Conservation (phyloP, 345 rosid genomes). For the Isatis tinctoria region DNA sequence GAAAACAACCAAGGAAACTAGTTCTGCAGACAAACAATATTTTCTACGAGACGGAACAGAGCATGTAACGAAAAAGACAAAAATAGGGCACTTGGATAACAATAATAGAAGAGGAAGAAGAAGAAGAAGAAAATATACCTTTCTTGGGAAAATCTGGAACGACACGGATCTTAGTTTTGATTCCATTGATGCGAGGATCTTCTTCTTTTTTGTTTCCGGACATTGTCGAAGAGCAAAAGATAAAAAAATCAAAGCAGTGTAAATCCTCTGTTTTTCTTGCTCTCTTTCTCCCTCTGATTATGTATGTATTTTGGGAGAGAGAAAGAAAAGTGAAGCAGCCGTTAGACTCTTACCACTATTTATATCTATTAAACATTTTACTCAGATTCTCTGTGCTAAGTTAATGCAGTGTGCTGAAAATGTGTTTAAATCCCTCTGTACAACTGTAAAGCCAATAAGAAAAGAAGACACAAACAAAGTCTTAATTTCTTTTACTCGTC, state of each 20-base stretch:
- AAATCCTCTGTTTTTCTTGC: neutral
- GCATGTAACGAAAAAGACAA: neutral
- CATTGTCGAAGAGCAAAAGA: constrained; percentile 45
- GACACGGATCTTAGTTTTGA: constrained; percentile 76
- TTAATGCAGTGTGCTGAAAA: constrained; percentile 25
- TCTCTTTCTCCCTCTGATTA: constrained; percentile 8
- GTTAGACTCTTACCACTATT: constrained; percentile 13
- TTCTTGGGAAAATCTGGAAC: constrained; percentile 83
- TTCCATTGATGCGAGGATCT: constrained; percentile 73
- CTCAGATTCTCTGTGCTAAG: constrained; percentile 8
- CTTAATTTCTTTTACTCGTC: too few relatives aligned
- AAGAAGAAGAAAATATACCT: constrained; percentile 35
- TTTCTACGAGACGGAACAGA: constrained; percentile 11
- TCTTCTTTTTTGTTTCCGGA: constrained; percentile 48
- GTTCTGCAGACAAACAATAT: neutral
- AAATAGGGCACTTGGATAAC: neutral
- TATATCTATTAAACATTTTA: constrained; percentile 9
- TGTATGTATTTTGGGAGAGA: constrained; percentile 3
- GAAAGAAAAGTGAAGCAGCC: constrained; percentile 22
- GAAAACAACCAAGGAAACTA: neutral
- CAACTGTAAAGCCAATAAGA: constrained; percentile 18
- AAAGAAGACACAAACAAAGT: neutral
- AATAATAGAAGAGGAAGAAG: neutral
- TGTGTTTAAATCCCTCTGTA: constrained; percentile 18
- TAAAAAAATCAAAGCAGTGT: neutral